Evolutionary conservation across 108 stramenopile species (phyloP), one percentile per base, ranked within the genome.

Genomic region (Cyclotella atomus): DNA sequence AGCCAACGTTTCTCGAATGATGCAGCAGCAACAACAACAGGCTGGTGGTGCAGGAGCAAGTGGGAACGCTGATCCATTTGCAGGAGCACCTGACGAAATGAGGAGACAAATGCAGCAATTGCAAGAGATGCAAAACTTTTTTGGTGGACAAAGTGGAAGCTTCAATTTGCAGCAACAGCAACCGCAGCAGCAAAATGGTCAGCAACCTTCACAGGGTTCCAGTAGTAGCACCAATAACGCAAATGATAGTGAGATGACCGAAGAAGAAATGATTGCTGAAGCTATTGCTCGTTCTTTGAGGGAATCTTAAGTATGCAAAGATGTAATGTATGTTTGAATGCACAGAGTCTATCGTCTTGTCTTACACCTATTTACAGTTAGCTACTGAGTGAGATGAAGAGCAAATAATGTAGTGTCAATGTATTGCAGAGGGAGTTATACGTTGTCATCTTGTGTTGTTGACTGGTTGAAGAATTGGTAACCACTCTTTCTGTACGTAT

Each of bases 221-320:
- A 32, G 46, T 3, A 59, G 25, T 66, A 25, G 3, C 30, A 36
- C 1, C 20, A 27, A 34, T 10, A n/a, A 7, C 47, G 59, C 38
- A 33, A 38, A 46, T 49, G 79, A 84, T 43, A 57, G 35, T 57
- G 77, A 85, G 45, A 82, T 88, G 87, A 95, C 95, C 1, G 95
- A 95, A 69, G 95, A 95, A 54, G 95, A 95, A 82, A 93, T 95
- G 95, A 88, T 95, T 75, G 91, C 87, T 27, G 91, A 95, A 76
- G 95, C 95, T 19, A 95, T 95, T 76, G 86, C 87, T 30, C 84
- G 95, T 50, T 95, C 95, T 23, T 65, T 95, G 64, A 63, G 87
- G 59, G 94, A 95, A 29, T 64, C 47, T 33, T 84, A 59, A 75
- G 28, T 53, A 20, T 28, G 36, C 30, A 30, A 3, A 28, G 2